A percentile compares a stretch with the other conserved stretches of the same genome.
Conservation (phyloP, 306 rosid species). For the Luffa aegyptiaca region DNA sequence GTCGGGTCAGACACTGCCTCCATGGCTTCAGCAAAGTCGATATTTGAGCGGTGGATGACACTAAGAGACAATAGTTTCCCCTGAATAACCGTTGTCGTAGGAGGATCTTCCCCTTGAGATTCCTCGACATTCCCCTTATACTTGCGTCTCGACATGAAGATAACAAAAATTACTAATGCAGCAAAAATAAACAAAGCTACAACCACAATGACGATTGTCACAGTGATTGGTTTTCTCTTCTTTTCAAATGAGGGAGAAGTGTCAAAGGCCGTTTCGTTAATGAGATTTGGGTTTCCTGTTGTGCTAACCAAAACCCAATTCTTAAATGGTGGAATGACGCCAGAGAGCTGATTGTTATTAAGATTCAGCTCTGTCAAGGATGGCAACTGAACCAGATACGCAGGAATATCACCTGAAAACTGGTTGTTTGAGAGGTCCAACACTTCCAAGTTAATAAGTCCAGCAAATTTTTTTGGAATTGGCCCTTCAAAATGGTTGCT, state of each 20-base stretch:
- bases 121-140: slow-evolving; percentile 36
- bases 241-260: not conserved
- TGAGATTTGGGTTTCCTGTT: slow-evolving; percentile 20
- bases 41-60: slow-evolving; percentile 59
- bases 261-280: not conserved
- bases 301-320: not conserved
- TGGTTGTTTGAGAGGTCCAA: slow-evolving; percentile 77
- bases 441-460: slow-evolving; percentile 29
- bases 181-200: slow-evolving; percentile 35
- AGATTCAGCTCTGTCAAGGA: slow-evolving; percentile 45
- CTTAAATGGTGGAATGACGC: slow-evolving; percentile 25
- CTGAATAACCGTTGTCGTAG: slow-evolving; percentile 36
- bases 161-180: slow-evolving; percentile 24
- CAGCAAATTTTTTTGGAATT: slow-evolving; percentile 29
- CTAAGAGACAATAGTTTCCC: slow-evolving; percentile 47
- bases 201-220: slow-evolving; percentile 34
- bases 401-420: slow-evolving; percentile 48
- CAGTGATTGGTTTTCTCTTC: slow-evolving; percentile 25
- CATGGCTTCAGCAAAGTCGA: slow-evolving; percentile 67
- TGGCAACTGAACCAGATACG: slow-evolving; percentile 1
- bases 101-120: slow-evolving; percentile 24
- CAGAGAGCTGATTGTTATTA: slow-evolving; percentile 47
- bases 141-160: slow-evolving; percentile 29
- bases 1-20: slow-evolving; percentile 47
- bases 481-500: slow-evolving; percentile 44